These are phyloP conservation scores for Podaxis sp. DNA, from an alignment of 768 basidiomycete species.

Conservation along the genomic window DNA sequence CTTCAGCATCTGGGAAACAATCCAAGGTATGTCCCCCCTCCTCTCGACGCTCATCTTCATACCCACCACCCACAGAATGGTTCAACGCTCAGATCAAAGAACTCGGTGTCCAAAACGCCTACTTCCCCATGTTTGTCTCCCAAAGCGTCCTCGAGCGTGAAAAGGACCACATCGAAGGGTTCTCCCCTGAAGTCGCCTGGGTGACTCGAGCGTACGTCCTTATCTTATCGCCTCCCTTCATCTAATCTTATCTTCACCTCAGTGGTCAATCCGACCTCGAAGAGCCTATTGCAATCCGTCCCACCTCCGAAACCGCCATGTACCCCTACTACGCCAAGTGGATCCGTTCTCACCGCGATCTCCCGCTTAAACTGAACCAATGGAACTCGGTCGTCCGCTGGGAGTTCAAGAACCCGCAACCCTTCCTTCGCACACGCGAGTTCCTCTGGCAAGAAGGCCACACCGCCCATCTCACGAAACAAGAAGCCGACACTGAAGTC, in stretches of 20 bases:
- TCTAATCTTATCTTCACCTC: constrained; percentile 12
- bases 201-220: constrained; percentile 89
- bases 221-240: background rate
- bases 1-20: constrained; percentile 95
- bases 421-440: constrained; percentile 98
- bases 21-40: constrained; percentile 62
- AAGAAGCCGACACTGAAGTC: constrained; percentile 90
- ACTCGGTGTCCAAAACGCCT: constrained; percentile 94
- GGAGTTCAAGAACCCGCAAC: constrained; percentile 99
- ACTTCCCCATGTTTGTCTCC: constrained; percentile 99
- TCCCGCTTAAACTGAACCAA: constrained; percentile 95
- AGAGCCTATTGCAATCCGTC: constrained; percentile 96
- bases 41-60: background rate
- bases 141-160: constrained; percentile 90
- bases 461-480: constrained; percentile 87
- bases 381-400: constrained; percentile 99
- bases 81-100: constrained; percentile 92
- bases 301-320: constrained; percentile 99
- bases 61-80: constrained; percentile 61
- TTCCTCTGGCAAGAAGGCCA: constrained; percentile 99
- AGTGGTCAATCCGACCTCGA: constrained; percentile 93
- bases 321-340: constrained; percentile 99
- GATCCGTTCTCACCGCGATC: constrained; percentile 96
- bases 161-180: constrained; percentile 98
- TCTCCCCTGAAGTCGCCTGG: constrained; percentile 99